Conservation (phyloP, 2,329 filamentous ascomycete genomes). For the Trichothecium sympodiale region DNA sequence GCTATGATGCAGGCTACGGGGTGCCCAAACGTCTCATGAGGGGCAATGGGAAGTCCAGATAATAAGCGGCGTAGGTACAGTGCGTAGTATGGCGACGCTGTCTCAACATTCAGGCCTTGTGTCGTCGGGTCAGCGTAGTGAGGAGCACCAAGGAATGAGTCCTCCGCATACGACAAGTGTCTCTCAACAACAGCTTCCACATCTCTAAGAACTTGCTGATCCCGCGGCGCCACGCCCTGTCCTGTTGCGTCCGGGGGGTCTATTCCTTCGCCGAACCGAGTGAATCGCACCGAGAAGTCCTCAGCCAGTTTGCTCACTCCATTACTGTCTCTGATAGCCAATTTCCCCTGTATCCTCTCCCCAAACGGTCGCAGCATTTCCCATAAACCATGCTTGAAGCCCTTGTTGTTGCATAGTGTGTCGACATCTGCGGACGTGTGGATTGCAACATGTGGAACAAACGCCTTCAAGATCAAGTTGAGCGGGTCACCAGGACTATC, state of each 20-base stretch:
- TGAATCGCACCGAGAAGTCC: conserved; percentile 83
- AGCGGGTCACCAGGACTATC: conserved; percentile 43
- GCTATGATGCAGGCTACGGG: conserved; percentile 91
- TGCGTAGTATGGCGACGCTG: conserved; percentile 66
- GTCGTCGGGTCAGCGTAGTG: conserved; percentile 24
- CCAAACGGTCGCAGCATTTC: conserved; percentile 86
- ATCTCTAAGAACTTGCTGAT: conserved; percentile 37
- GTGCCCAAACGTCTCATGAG: conserved; percentile 89
- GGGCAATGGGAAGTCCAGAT: conserved; percentile 64
- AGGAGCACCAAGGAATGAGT: conserved; percentile 29
- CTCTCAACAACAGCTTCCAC: conserved; percentile 73
- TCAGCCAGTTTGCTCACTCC: conserved; percentile 76
- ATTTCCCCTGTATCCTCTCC: conserved; percentile 75
- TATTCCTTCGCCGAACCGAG: conserved; percentile 52
- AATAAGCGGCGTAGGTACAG: conserved; percentile 76
- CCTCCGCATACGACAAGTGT: conserved; percentile 68
- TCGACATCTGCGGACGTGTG: conserved; percentile 83
- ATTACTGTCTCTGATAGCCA: conserved; percentile 82
- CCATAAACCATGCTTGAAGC: conserved; percentile 70
- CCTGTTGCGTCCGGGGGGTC: conserved; percentile 35
- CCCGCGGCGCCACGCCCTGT: conserved; percentile 16
- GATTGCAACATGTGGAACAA: conserved; percentile 81
- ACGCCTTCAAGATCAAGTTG: conserved; percentile 67
- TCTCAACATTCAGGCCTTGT: conserved; percentile 32
- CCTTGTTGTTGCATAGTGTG: conserved; percentile 68